These are phyloP conservation scores for Xylariaceae sp. DNA, from an alignment of 2,329 filamentous ascomycete genomes.

Conservation along the genomic window DNA sequence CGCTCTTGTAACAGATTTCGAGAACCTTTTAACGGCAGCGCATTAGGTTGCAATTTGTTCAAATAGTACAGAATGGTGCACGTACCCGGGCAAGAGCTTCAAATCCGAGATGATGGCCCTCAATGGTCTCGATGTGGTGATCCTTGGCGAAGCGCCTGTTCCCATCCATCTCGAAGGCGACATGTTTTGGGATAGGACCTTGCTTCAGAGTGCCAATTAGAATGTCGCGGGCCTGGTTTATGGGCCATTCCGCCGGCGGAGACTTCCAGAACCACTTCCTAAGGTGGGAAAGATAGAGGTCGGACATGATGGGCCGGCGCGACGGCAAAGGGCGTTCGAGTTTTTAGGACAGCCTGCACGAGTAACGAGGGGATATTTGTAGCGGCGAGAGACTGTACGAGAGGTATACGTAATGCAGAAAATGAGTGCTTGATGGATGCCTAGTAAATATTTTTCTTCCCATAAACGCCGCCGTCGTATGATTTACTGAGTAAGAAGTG, in stretches of 20 bases:
- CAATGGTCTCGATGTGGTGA: slow-evolving; percentile 91
- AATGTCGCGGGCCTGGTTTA: slow-evolving; percentile 73
- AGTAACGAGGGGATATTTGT: background rate
- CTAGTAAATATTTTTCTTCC: no score
- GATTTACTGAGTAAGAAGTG: no score
- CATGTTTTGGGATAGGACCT: slow-evolving; percentile 87
- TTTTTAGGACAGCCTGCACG: no score
- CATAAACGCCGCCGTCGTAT: no score
- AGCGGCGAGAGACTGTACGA: background rate
- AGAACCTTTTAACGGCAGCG: slow-evolving; percentile 58
- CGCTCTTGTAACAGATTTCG: slow-evolving; percentile 96
- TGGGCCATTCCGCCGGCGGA: slow-evolving; percentile 86
- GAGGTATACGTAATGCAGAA: background rate
- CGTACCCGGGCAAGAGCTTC: slow-evolving; percentile 84
- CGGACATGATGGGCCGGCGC: slow-evolving; percentile 44
- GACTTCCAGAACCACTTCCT: slow-evolving; percentile 75
- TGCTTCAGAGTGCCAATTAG: slow-evolving; percentile 86
- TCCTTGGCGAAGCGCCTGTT: slow-evolving; percentile 88
- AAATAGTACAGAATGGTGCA: slow-evolving; percentile 15
- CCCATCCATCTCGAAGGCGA: slow-evolving; percentile 99
- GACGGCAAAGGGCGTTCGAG: background rate
- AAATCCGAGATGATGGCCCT: slow-evolving; percentile 93
- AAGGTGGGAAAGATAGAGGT: slow-evolving; percentile 47
- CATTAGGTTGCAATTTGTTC: slow-evolving; percentile 15
- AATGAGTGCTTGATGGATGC: no score